These are phyloP conservation scores for Euphorbia tirucalli DNA, from an alignment of 345 rosid species.

Conservation along the genomic window DNA sequence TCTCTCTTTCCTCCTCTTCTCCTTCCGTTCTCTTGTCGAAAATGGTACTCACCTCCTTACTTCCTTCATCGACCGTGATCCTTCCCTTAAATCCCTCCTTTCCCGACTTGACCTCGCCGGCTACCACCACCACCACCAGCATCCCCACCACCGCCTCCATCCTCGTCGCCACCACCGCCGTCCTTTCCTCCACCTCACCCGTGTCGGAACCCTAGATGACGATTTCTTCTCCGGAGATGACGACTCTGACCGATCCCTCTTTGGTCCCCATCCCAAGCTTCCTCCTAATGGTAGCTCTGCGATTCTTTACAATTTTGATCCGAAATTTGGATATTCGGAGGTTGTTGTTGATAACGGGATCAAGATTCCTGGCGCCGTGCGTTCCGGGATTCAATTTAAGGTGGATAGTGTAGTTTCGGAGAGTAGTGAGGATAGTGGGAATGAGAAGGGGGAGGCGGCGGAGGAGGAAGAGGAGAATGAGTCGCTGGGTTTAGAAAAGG, in stretches of 20 bases:
- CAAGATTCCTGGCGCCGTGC: constrained; percentile 48
- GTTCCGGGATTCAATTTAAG: constrained; percentile 50
- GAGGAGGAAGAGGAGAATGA: constrained; percentile 23
- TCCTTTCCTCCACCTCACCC: constrained; percentile 80
- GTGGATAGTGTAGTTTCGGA: constrained; percentile 16
- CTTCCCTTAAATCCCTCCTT: constrained; percentile 77
- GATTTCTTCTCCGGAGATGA: constrained; percentile 82
- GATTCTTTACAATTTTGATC: constrained; percentile 50
- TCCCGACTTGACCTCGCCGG: constrained; percentile 67
- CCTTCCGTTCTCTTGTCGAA: constrained; percentile 78
- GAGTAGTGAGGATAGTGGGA: constrained; percentile 17
- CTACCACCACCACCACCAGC: constrained; percentile 16
- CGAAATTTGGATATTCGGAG: constrained; percentile 52
- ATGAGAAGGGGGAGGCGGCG: constrained; percentile 18
- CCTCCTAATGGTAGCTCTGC: constrained; percentile 54
- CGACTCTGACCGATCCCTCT: constrained; percentile 48
- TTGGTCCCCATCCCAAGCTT: constrained; percentile 31
- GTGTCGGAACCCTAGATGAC: constrained; percentile 76
- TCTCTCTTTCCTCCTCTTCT: constrained; percentile 72
- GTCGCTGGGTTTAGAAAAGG: constrained; percentile 22
- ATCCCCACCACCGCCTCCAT: constrained; percentile 18
- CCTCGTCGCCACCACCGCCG: constrained; percentile 49
- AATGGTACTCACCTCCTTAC: constrained; percentile 60
- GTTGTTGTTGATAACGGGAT: constrained; percentile 56
- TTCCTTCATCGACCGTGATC: constrained; percentile 79